Conservation (phyloP, 1,284 basidiomycete species). For the Salmacisia buchloeana region DNA sequence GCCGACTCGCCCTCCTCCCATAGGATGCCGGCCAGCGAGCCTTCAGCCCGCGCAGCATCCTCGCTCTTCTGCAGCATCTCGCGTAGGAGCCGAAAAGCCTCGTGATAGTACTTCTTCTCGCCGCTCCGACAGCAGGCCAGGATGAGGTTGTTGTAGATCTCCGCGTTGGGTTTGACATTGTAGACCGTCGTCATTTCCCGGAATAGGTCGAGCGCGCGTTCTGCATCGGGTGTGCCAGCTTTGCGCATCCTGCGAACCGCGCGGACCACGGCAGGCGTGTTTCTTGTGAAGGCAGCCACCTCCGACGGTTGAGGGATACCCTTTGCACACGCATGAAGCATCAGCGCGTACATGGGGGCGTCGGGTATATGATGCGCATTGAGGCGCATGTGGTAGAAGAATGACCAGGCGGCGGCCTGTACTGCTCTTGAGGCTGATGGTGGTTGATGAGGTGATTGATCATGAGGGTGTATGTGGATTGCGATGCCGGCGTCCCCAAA, state of each 20-base stretch:
- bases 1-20: not conserved
- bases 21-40: constrained; percentile 10
- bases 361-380: constrained; percentile 80
- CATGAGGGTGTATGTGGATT: constrained; percentile 42
- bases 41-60: constrained; percentile 46
- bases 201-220: constrained; percentile 87
- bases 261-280: not conserved
- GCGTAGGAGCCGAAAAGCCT: constrained; percentile 55
- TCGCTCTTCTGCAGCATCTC: constrained; percentile 67
- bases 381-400: constrained; percentile 92
- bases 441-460: constrained; percentile 29
- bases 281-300: not conserved
- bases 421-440: constrained; percentile 16
- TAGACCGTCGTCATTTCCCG: constrained; percentile 75
- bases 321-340: constrained; percentile 80
- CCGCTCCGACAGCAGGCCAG: constrained; percentile 59
- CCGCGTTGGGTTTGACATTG: constrained; percentile 61
- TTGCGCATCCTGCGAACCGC: not conserved
- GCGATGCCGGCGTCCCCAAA: constrained; percentile 23
- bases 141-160: constrained; percentile 76
- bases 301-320: constrained; percentile 54
- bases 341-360: constrained; percentile 67
- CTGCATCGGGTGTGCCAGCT: constrained; percentile 62
- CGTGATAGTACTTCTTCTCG: constrained; percentile 37
- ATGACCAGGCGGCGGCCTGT: constrained; percentile 62